Base-by-base conservation (phyloP, 2,329 filamentous ascomycete species). In the Neonectria ditissima region DNA sequence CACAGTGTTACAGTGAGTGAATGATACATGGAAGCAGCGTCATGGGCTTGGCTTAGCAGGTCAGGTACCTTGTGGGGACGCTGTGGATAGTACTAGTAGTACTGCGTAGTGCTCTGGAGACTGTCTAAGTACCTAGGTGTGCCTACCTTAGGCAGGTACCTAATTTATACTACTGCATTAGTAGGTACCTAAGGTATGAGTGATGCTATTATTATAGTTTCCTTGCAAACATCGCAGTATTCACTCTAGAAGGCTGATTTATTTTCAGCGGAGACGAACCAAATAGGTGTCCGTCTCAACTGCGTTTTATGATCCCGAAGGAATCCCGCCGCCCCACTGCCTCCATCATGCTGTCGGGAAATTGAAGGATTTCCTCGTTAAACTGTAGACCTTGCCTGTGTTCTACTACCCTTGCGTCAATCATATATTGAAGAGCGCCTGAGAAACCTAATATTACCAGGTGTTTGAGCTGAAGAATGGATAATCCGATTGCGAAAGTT, bases 211-310 rank as follows among this genome's bases (percentile, higher is more conserved):
- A 26, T 26, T 26, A n/a, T n/a, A n/a, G n/a, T n/a, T n/a, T n/a
- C n/a, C n/a, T n/a, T n/a, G n/a, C n/a, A n/a, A n/a, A n/a, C n/a
- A n/a, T n/a, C n/a, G n/a, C n/a, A n/a, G n/a, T n/a, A n/a, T 9
- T 30, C 9, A 9, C 9, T 8, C 6, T 30, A 9, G 28, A 2
- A 30, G 28, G 28, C n/a, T 18, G 9, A 20, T 5, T 18, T 41
- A n/a, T 20, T n/a, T 32, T 11, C 30, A 30, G 20, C 11, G 32
- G 18, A 13, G 11, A 24, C 11, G 34, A 13, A 43, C 18, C 34
- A 13, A 18, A n/a, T n/a, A n/a, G n/a, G n/a, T n/a, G n/a, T n/a
- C n/a, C 16, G 51, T 54, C 51, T 54, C 51, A 28, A 51, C 20
- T 11, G 16, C 30, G n/a, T 51, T 51, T 30, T 18, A 24, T 16